A percentile compares a stretch with the other conserved stretches of the same genome.
Evolutionary conservation across 257 asterid genomes (phyloP).

Genomic region (Oldenlandia corymbosa): DNA sequence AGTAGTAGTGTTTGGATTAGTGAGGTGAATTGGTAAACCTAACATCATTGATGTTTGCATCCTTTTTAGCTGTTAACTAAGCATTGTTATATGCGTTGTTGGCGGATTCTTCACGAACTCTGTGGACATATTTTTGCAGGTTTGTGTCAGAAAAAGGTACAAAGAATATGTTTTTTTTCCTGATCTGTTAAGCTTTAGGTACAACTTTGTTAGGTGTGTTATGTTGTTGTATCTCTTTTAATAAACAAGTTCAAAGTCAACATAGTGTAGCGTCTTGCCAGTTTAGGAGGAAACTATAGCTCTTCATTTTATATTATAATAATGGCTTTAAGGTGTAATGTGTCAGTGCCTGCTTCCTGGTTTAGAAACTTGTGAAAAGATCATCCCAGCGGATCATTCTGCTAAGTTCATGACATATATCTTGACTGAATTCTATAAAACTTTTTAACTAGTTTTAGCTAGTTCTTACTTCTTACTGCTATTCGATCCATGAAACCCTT

Average conservation of each 20-base stretch:
- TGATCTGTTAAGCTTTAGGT: conserved; percentile 11
- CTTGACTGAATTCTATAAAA: too few relatives aligned
- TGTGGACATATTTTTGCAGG: conserved; percentile 11
- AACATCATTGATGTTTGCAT: conserved; percentile 15
- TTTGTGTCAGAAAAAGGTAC: conserved; percentile 15
- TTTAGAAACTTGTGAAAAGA: neutral
- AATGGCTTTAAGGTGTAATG: neutral
- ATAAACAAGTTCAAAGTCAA: neutral
- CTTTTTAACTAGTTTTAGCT: too few relatives aligned
- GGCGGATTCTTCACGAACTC: conserved; percentile 12
- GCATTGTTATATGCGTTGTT: conserved; percentile 7
- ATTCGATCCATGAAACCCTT: too few relatives aligned
- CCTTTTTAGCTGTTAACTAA: neutral
- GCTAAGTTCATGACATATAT: too few relatives aligned
- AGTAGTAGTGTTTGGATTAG: too few relatives aligned
- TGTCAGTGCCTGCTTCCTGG: conserved; percentile 5
- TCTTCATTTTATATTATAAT: conserved; percentile 1
- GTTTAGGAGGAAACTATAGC: conserved; percentile 6
- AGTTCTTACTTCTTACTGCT: too few relatives aligned
- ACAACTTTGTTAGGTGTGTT: conserved; percentile 11
- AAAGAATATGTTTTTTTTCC: conserved; percentile 1
- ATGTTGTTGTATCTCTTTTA: neutral
- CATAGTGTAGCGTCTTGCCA: conserved; percentile 1
- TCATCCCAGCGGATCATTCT: too few relatives aligned
- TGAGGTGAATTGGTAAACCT: conserved; percentile 1